Evolutionary conservation across 768 basidiomycete species (phyloP).

Genomic region (Rhodotorula diobovata): DNA sequence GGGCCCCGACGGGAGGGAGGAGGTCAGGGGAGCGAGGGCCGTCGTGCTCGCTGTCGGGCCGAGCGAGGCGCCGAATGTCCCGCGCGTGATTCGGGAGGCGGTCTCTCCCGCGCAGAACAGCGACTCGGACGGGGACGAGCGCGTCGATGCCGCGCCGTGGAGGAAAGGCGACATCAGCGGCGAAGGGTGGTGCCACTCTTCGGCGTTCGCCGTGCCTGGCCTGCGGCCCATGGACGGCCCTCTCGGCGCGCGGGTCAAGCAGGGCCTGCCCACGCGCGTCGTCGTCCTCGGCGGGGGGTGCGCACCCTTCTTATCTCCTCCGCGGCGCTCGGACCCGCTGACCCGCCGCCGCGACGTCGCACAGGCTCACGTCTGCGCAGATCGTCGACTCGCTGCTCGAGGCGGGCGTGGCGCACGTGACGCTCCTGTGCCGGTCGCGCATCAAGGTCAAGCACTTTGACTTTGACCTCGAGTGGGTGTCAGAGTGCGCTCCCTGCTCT

Average conservation of each 20-base stretch:
- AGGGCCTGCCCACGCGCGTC: constrained; percentile 35
- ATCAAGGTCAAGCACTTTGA: constrained; percentile 39
- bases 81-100: constrained; percentile 10
- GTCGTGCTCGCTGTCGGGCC: constrained; percentile 41
- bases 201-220: constrained; percentile 22
- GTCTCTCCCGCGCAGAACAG: neutral
- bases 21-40: constrained; percentile 12
- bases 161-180: constrained; percentile 14
- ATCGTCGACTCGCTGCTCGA: constrained; percentile 41
- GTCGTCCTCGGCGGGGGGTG: constrained; percentile 43
- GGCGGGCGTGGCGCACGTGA: constrained; percentile 34
- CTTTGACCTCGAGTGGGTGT: constrained; percentile 11
- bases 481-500: neutral
- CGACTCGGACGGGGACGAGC: neutral
- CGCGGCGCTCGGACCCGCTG: neutral
- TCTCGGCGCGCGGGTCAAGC: constrained; percentile 44
- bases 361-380: constrained; percentile 42
- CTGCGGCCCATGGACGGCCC: constrained; percentile 39
- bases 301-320: neutral
- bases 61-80: constrained; percentile 31
- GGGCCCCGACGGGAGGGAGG: constrained; percentile 9
- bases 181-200: constrained; percentile 38
- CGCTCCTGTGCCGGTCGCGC: constrained; percentile 32
- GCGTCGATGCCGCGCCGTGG: constrained; percentile 9
- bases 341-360: no score